Percentiles rank a stretch among this genome's conserved stretches.
Conservation (phyloP, 345 rosid genomes). For the Nephelium lappaceum region DNA sequence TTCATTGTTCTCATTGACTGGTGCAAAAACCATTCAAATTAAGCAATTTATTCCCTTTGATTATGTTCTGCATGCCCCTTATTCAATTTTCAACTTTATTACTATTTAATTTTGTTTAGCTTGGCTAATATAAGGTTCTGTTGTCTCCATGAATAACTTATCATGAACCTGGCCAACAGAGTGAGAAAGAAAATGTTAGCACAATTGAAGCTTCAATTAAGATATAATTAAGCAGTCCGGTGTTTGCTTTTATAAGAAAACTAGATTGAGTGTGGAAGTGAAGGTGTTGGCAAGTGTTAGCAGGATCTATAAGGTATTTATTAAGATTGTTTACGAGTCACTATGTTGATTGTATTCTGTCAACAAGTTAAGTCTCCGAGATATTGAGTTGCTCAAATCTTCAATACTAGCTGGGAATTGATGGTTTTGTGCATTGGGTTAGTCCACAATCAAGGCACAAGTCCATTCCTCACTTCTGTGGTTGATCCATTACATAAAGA, state of each 20-base stretch:
- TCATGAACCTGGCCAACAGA: background rate
- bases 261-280: background rate
- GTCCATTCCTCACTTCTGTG: too few species aligned
- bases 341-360: too few species aligned
- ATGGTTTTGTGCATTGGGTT: too few species aligned
- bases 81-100: background rate
- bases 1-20: constrained; percentile 30
- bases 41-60: constrained; percentile 27
- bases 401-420: too few species aligned
- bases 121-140: background rate
- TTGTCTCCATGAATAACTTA: too few species aligned
- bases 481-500: too few species aligned
- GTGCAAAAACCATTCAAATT: constrained; percentile 12
- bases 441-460: too few species aligned
- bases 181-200: background rate
- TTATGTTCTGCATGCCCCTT: background rate
- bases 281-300: background rate
- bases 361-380: too few species aligned
- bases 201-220: background rate
- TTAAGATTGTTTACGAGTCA: too few species aligned
- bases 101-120: background rate
- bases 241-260: background rate
- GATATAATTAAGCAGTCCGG: background rate
- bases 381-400: too few species aligned
- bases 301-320: too few species aligned